Evolutionary conservation across 2,329 filamentous ascomycete species (phyloP), one percentile per base, ranked within the genome.

Genomic region (Mariannaea sp.): DNA sequence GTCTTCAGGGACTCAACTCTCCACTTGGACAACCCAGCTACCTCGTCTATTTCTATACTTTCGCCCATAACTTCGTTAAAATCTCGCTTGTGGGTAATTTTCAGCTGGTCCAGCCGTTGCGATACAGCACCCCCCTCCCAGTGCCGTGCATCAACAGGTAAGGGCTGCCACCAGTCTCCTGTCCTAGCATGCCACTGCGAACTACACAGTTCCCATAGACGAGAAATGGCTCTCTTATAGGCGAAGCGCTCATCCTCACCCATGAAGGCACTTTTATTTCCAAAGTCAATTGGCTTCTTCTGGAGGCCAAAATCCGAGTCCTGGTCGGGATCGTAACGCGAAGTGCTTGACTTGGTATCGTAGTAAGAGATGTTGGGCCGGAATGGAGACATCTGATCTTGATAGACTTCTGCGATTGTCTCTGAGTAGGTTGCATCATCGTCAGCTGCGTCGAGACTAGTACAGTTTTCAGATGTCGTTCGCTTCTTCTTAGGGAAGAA

Each of bases 141-240:
- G 62, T 86, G 80, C 41, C 89, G 72, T 7, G 83, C 81, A 56
- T 88, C 83, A 0, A 69, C 58, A 1, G 85, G 80, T 32, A 92
- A 66, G 3, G 89, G 89, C 56, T 80, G 80, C 88, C 89, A 92
- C 88, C 89, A 92, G 6, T 77, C 73, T 4, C 80, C 81, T 4
- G 73, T 75, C 40, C 88, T 74, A 3, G 79, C 78, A 74, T 90
- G 90, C 89, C 89, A 93, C 56, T 80, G 76, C 30, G 76, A 77
- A 14, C 88, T 84, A 69, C 89, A 93, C 68, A 94, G 84, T 72
- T 94, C 89, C 89, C 89, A 94, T 3, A 94, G 74, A n/a, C 90
- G 77, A 59, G 86, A 90, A 36, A 84, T 79, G 2, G 89, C 90
- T 19, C 90, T 79, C 70, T 90, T 90, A 62, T 91, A 92, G 0